Percentiles rank a stretch among this genome's conserved stretches.
phyloP scores from a whole-genome alignment of 148 eudicot species.

The Rhododendron ferrugineum region DNA sequence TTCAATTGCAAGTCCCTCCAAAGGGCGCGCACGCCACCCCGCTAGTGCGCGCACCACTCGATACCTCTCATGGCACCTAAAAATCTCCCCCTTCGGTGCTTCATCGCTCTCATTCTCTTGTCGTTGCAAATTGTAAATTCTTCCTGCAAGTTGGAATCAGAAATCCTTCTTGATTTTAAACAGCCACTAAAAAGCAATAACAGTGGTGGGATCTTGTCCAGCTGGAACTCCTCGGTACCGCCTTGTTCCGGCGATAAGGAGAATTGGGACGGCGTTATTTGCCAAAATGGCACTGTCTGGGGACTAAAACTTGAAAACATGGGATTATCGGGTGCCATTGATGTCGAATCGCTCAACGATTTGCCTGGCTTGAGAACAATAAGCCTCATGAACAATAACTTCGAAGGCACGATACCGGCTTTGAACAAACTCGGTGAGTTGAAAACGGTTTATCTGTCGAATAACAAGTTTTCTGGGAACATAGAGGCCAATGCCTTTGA shows the following conservation, averaged over 20 bases:
- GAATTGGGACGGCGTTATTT: conserved; percentile 42
- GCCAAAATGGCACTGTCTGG: conserved; percentile 27
- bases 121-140: background rate
- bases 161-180: conserved; percentile 30
- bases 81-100: background rate
- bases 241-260: conserved; percentile 27
- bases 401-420: conserved; percentile 32
- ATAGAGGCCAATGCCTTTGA: conserved; percentile 28
- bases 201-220: conserved; percentile 14
- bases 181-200: conserved; percentile 18
- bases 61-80: background rate
- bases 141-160: conserved; percentile 13
- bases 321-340: conserved; percentile 31
- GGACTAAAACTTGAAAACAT: conserved; percentile 41
- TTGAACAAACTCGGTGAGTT: conserved; percentile 16
- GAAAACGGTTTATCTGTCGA: conserved; percentile 30
- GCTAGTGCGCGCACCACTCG: conserved; percentile 1
- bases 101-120: background rate
- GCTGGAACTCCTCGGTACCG: conserved; percentile 21
- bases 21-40: conserved; percentile 14
- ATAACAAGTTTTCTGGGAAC: conserved; percentile 38
- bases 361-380: conserved; percentile 23
- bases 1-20: background rate
- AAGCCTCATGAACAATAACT: conserved; percentile 35
- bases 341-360: conserved; percentile 15